These are phyloP conservation scores for Talaromyces nanjingensis DNA, from an alignment of 495 filamentous ascomycete genomes.

Conservation along the genomic window DNA sequence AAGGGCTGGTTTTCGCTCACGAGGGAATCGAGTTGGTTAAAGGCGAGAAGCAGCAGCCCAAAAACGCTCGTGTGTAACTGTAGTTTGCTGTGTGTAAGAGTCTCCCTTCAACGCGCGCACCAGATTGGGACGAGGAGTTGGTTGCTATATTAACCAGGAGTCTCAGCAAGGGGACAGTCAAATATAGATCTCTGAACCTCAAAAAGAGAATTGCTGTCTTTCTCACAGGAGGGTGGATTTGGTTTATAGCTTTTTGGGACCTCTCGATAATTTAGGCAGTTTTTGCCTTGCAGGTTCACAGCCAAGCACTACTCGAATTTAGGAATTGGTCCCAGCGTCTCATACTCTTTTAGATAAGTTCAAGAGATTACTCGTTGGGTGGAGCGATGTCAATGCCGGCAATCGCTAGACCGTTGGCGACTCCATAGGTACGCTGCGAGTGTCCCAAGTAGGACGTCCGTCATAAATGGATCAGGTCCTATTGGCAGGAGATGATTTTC, in stretches of 20 bases:
- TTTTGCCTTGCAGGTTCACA: conserved; percentile 10
- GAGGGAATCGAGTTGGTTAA: conserved; percentile 5
- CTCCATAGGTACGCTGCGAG: conserved; percentile 9
- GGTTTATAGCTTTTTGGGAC: conserved; percentile 11
- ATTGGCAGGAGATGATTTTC: conserved; percentile 6
- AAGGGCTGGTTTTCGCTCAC: conserved; percentile 6
- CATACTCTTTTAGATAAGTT: conserved; percentile 1
- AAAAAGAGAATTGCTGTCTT: conserved; percentile 5
- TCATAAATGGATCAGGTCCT: background rate
- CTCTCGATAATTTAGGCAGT: background rate
- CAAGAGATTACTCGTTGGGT: conserved; percentile 2
- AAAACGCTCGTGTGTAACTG: conserved; percentile 5
- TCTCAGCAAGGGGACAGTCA: conserved; percentile 10
- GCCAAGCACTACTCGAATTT: conserved; percentile 8
- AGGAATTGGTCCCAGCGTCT: background rate
- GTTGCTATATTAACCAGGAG: conserved; percentile 9
- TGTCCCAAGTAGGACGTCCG: conserved; percentile 4
- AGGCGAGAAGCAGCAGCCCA: background rate
- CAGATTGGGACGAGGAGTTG: conserved; percentile 6
- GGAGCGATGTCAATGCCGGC: conserved; percentile 9
- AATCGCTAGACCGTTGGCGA: conserved; percentile 6
- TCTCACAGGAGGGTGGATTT: conserved; percentile 9
- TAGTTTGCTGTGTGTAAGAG: conserved; percentile 4
- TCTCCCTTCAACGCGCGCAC: conserved; percentile 9
- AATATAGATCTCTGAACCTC: background rate